Evolutionary conservation across 352 stramenopile genomes (phyloP).

Genomic region (Phytopythium sindhum): DNA sequence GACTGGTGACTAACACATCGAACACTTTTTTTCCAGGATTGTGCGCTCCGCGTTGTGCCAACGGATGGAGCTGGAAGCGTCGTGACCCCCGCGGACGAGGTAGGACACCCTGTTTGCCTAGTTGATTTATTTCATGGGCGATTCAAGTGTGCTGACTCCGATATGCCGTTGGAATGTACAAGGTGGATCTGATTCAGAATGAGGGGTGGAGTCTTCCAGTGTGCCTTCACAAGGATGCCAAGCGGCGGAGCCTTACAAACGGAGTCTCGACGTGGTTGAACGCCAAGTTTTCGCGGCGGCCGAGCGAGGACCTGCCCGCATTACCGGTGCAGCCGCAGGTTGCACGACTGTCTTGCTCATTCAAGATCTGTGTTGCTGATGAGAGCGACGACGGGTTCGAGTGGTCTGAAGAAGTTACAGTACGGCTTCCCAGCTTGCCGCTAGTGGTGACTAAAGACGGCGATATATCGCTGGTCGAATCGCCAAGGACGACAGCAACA

Average conservation of each 20-base stretch:
- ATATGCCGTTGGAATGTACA: neutral
- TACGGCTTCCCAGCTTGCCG: conserved; percentile 34
- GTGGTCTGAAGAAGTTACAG: conserved; percentile 45
- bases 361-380: conserved; percentile 26
- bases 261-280: conserved; percentile 55
- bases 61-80: conserved; percentile 5
- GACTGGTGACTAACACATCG: neutral
- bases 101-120: neutral
- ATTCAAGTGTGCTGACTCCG: neutral
- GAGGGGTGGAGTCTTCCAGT: conserved; percentile 39
- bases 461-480: conserved; percentile 23
- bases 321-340: conserved; percentile 21
- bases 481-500: conserved; percentile 9
- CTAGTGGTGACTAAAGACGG: conserved; percentile 30
- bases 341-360: conserved; percentile 48
- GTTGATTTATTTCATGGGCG: neutral
- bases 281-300: conserved; percentile 35
- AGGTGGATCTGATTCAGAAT: neutral
- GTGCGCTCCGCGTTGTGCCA: neutral
- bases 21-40: neutral
- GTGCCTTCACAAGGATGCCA: conserved; percentile 39
- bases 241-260: conserved; percentile 43
- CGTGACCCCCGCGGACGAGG: neutral
- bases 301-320: conserved; percentile 30
- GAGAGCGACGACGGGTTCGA: conserved; percentile 25